These are phyloP conservation scores for Trichoderma asperelloides DNA, from an alignment of 495 filamentous ascomycete genomes.

Conservation along the genomic window DNA sequence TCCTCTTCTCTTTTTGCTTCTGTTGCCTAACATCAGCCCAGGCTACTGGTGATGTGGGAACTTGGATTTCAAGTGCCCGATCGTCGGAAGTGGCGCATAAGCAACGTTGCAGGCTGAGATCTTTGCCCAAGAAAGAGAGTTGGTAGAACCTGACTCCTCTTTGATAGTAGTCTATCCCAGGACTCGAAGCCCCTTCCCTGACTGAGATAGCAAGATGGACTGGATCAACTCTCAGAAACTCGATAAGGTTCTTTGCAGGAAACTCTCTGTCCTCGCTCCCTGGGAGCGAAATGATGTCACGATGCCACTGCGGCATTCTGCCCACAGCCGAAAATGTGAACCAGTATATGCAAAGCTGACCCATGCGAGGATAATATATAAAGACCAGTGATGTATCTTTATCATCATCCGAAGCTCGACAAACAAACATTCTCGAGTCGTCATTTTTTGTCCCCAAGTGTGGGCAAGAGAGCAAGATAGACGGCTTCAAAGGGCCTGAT, in stretches of 20 bases:
- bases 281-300: not conserved
- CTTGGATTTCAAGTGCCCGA: not conserved
- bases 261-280: not conserved
- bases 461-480: constrained; percentile 5
- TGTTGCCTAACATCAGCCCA: not conserved
- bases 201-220: constrained; percentile 7
- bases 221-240: constrained; percentile 17
- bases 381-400: constrained; percentile 18
- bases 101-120: constrained; percentile 16
- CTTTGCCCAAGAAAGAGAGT: constrained; percentile 15
- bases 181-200: not conserved
- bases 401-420: not conserved
- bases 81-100: not conserved
- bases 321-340: constrained; percentile 18
- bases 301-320: constrained; percentile 15
- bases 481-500: not conserved
- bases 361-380: constrained; percentile 16
- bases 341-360: constrained; percentile 24
- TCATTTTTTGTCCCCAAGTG: not conserved
- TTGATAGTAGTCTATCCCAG: not conserved
- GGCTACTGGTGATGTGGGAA: constrained; percentile 14
- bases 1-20: constrained; percentile 9
- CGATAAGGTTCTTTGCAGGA: constrained; percentile 8
- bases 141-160: constrained; percentile 19
- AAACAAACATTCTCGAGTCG: not conserved